Percentiles rank a stretch among this genome's conserved stretches.
Conservation (phyloP, 192 early-diverging fungal genomes). For the Oehlia diaphana region DNA sequence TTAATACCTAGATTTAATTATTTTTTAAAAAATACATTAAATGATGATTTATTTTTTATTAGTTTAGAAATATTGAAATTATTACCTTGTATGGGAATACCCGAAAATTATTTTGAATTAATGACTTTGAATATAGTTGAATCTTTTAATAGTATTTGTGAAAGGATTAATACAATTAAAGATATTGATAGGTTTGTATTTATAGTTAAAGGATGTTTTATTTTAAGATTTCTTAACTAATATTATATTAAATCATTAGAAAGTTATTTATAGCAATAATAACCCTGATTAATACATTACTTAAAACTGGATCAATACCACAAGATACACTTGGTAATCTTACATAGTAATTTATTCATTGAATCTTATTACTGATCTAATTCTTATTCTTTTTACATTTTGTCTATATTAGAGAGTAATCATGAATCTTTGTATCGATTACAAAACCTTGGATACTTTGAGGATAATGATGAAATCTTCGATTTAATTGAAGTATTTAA, state of each 20-base stretch:
- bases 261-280: background rate
- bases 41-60: slow-evolving; percentile 25
- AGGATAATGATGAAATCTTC: background rate
- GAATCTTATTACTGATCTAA: background rate
- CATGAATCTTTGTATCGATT: background rate
- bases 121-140: background rate
- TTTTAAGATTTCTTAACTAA: background rate
- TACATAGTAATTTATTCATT: background rate
- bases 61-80: background rate
- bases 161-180: slow-evolving; percentile 1
- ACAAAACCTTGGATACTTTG: background rate
- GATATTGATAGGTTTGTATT: background rate
- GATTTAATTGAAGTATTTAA: background rate
- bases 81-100: background rate
- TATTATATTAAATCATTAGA: background rate
- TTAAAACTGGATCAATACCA: background rate
- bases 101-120: background rate
- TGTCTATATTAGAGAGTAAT: background rate
- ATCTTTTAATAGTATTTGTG: slow-evolving; percentile 1
- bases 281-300: background rate
- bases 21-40: background rate
- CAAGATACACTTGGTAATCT: background rate
- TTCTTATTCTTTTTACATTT: background rate
- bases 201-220: background rate
- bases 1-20: background rate